phyloP scores from a whole-genome alignment of 2,329 filamentous ascomycete species.

The Fusarium torreyae region DNA sequence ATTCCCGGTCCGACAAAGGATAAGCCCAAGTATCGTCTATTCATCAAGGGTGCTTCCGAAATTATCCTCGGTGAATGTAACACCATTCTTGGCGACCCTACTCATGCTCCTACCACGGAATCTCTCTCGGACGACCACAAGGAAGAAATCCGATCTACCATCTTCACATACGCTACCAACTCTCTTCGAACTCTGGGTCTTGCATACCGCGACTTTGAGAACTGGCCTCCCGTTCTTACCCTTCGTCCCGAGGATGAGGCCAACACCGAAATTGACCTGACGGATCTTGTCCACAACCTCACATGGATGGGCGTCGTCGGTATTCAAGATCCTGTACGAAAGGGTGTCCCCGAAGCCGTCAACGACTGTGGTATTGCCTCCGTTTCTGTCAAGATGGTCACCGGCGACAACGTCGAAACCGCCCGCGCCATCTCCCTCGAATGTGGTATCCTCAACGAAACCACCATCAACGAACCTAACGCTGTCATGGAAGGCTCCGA shows the following conservation, averaged over 20 bases:
- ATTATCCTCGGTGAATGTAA: slow-evolving; percentile 65
- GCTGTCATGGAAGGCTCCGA: slow-evolving; percentile 67
- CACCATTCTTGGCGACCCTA: slow-evolving; percentile 68
- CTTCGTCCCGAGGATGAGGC: slow-evolving; percentile 73
- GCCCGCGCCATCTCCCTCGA: slow-evolving; percentile 62
- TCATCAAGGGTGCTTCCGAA: slow-evolving; percentile 71
- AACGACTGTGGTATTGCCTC: slow-evolving; percentile 74
- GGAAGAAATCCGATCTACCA: slow-evolving; percentile 66
- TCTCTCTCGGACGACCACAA: slow-evolving; percentile 60
- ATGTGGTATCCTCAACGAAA: slow-evolving; percentile 66
- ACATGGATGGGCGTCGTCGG: slow-evolving; percentile 68
- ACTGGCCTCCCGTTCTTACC: slow-evolving; percentile 77
- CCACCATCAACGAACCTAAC: slow-evolving; percentile 66
- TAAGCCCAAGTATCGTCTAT: slow-evolving; percentile 60
- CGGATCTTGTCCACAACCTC: slow-evolving; percentile 62
- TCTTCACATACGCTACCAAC: slow-evolving; percentile 71
- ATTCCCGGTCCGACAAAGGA: slow-evolving; percentile 53
- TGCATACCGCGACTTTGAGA: slow-evolving; percentile 78
- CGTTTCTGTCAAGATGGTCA: slow-evolving; percentile 76
- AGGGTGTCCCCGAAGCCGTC: slow-evolving; percentile 74
- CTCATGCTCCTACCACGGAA: slow-evolving; percentile 48
- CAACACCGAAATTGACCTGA: slow-evolving; percentile 60
- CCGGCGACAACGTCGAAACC: slow-evolving; percentile 64
- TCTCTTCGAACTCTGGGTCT: slow-evolving; percentile 82
- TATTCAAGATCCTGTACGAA: slow-evolving; percentile 77